Percentiles rank a stretch among this genome's conserved stretches.
Evolutionary conservation across 371 early-diverging fungal species (phyloP).

Genomic region (Neoconidiobolus thromboides): DNA sequence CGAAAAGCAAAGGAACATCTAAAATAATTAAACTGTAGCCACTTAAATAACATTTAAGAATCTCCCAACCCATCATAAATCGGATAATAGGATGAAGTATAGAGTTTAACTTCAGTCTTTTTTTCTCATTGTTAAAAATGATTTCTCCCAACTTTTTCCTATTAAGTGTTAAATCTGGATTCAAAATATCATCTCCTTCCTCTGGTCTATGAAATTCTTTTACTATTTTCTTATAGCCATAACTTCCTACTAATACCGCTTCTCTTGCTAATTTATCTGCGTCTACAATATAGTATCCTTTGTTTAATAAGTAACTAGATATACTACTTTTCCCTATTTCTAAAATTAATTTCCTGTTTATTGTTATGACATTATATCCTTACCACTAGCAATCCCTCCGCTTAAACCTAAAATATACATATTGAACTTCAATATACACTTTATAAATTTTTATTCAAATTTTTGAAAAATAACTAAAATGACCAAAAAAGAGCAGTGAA

Average conservation of each 20-base stretch:
- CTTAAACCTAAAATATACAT: too few species aligned
- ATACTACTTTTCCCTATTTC: conserved; percentile 61
- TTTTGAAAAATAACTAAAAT: too few species aligned
- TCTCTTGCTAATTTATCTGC: conserved; percentile 78
- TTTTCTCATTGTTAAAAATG: conserved; percentile 51
- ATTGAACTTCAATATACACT: too few species aligned
- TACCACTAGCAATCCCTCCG: too few species aligned
- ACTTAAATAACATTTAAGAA: conserved; percentile 44
- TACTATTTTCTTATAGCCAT: conserved; percentile 13
- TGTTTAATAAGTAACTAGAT: conserved; percentile 30
- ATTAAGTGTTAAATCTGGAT: conserved; percentile 35
- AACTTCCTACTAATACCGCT: conserved; percentile 67
- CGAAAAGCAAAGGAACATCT: conserved; percentile 83
- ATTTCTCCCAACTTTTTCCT: conserved; percentile 57
- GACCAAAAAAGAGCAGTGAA: too few species aligned
- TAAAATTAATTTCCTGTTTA: too few species aligned
- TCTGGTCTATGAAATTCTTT: not conserved
- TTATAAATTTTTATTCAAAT: too few species aligned
- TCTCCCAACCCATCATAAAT: conserved; percentile 44
- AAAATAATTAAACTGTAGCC: conserved; percentile 55
- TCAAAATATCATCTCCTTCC: conserved; percentile 36
- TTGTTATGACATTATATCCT: too few species aligned
- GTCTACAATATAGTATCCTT: conserved; percentile 66
- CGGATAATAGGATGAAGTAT: conserved; percentile 80
- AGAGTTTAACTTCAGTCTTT: conserved; percentile 49